Conservation (phyloP, 257 asterid genomes). For the Solanum arcanum region DNA sequence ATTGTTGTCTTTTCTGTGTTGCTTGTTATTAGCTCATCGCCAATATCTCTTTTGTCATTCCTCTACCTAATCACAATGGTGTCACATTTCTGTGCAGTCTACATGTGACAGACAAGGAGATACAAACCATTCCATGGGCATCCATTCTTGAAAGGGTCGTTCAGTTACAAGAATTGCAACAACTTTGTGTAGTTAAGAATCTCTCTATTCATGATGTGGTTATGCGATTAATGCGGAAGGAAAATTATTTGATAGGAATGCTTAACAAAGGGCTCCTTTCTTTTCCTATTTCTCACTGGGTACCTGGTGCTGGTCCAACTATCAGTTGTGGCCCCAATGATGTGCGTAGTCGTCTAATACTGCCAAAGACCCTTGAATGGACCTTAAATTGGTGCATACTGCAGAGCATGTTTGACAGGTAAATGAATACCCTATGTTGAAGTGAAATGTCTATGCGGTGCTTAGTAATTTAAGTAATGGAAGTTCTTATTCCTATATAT, state of each 20-base stretch:
- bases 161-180: slow-evolving; percentile 53
- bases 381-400: slow-evolving; percentile 90
- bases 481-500: not conserved
- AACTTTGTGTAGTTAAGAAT: slow-evolving; percentile 72
- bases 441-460: not conserved
- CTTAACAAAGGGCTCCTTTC: slow-evolving; percentile 93
- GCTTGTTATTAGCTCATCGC: not conserved
- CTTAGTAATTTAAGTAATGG: not conserved
- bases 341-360: slow-evolving; percentile 36
- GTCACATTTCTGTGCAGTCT: slow-evolving; percentile 48
- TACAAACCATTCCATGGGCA: slow-evolving; percentile 92
- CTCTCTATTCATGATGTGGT: slow-evolving; percentile 82
- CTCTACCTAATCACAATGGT: not conserved
- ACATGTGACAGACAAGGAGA: slow-evolving; percentile 70
- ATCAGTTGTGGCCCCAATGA: slow-evolving; percentile 39
- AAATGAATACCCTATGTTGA: not conserved
- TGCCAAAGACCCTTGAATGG: slow-evolving; percentile 95
- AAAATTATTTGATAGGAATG: slow-evolving; percentile 97
- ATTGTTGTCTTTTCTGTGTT: not conserved
- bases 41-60: not conserved
- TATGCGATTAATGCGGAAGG: slow-evolving; percentile 94
- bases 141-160: slow-evolving; percentile 77
- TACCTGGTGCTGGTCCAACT: slow-evolving; percentile 70
- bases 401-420: slow-evolving; percentile 98
- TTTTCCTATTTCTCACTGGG: slow-evolving; percentile 74